Evolutionary conservation across 2,329 filamentous ascomycete genomes (phyloP).

Genomic region (Diaporthe longicolla): DNA sequence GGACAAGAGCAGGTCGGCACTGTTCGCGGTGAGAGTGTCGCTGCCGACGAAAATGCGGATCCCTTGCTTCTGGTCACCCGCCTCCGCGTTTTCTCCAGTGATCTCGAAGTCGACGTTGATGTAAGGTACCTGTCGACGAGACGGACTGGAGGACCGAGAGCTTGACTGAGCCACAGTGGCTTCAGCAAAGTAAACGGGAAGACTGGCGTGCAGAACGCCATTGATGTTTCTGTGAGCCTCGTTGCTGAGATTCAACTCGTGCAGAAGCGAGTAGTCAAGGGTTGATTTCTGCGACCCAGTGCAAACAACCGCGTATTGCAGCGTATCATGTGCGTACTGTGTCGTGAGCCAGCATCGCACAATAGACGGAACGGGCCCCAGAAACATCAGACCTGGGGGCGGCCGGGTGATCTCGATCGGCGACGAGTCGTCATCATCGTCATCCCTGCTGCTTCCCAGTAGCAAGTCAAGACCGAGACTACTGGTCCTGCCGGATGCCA

Average conservation of each 20-base stretch:
- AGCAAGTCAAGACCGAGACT: constrained; percentile 87
- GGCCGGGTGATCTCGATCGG: constrained; percentile 80
- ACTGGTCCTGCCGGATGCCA: constrained; percentile 84
- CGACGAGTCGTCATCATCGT: constrained; percentile 60
- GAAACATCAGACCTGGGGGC: constrained; percentile 85
- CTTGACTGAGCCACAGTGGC: constrained; percentile 85
- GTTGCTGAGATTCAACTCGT: constrained; percentile 78
- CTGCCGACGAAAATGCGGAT: constrained; percentile 93
- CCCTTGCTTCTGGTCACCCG: constrained; percentile 66
- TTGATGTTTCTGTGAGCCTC: constrained; percentile 76
- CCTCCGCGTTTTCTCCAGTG: constrained; percentile 68
- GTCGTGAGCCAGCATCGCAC: constrained; percentile 95
- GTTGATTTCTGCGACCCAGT: constrained; percentile 91
- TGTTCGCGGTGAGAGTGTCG: constrained; percentile 87
- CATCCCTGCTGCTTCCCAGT: constrained; percentile 73
- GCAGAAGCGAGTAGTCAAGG: constrained; percentile 82
- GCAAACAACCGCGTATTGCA: constrained; percentile 93
- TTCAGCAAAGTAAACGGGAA: constrained; percentile 91
- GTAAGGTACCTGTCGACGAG: constrained; percentile 81
- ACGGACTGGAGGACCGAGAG: constrained; percentile 79
- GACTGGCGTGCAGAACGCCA: constrained; percentile 77
- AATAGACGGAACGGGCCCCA: constrained; percentile 92
- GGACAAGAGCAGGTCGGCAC: constrained; percentile 91
- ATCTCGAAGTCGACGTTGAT: constrained; percentile 86
- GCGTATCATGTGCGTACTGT: constrained; percentile 88